phyloP scores from a whole-genome alignment of 169 alveolate species.

The Eimeria acervulina region DNA sequence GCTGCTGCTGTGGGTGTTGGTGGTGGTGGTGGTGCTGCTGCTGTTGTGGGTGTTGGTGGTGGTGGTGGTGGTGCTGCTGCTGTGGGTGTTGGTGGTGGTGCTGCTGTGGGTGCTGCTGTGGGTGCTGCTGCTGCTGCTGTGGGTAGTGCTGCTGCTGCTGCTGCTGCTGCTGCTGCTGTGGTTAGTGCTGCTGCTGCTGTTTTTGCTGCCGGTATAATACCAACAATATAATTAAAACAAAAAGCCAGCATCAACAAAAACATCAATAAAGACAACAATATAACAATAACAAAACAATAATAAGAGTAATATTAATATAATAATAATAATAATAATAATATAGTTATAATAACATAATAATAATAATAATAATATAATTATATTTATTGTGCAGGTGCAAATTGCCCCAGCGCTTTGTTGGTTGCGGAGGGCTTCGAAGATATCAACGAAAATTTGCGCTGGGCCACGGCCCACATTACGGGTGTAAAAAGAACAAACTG shows the following conservation, averaged over 20 bases:
- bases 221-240: no score
- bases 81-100: no score
- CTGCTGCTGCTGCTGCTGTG: background rate
- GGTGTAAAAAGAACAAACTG: slow-evolving; percentile 89
- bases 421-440: slow-evolving; percentile 90
- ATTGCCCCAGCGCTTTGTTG: slow-evolving; percentile 92
- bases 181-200: background rate
- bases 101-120: background rate
- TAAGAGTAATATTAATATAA: no score
- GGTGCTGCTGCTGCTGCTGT: background rate
- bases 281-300: no score
- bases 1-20: slow-evolving; percentile 18
- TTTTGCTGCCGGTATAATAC: background rate
- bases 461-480: slow-evolving; percentile 94
- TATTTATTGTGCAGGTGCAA: slow-evolving; percentile 80
- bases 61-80: no score
- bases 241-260: no score
- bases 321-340: no score
- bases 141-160: background rate
- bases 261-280: no score
- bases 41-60: no score
- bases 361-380: no score
- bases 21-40: no score
- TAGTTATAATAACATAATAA: no score
- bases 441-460: slow-evolving; percentile 92